Evolutionary conservation across 192 early-diverging fungal genomes (phyloP), one percentile per base, ranked within the genome.

Genomic region (Coemansia asiatica): DNA sequence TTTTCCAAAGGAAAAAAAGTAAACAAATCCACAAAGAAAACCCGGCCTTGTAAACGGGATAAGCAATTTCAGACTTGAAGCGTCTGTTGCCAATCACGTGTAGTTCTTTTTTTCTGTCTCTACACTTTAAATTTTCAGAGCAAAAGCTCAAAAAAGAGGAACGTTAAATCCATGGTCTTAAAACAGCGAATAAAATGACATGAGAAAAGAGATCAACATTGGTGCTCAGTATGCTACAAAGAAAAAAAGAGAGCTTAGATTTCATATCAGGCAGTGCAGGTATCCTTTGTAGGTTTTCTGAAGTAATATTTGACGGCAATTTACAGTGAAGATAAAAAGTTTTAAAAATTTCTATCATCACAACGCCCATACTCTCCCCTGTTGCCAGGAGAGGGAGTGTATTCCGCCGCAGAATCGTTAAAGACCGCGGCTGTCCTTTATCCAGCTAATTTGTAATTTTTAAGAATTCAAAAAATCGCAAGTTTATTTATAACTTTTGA

Each of bases 51-150:
- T 13, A 44, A 44, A 44, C 15, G 8, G 40, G 40, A 53, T 53
- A 26, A 23, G 50, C 50, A 15, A n/a, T 8, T 18, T 9, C 50
- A 53, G 26, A 53, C 22, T 13, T 26, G 50, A 53, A 53, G 50
- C 50, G 50, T 25, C n/a, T 53, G 25, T 25, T 6, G 50, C 25
- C 50, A 53, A 53, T 53, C 50, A 53, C 50, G 50, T 53, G 50
- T 23, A 22, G 44, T 21, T 4, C 16, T 49, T 18, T 33, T 33
- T 33, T 33, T 3, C 31, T 6, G 31, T 33, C 8, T 33, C 4
- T 8, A 8, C 31, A 33, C 31, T 2, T 12, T 13, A 2, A 44
- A 44, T 44, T 13, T 3, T 3, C 40, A 44, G 40, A 13, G 40
- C 10, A 16, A 9, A 2, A 13, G 3, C 15, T 13, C 10, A 12